Conservation (phyloP, 352 stramenopile species). For the Saprolegnia diclina region DNA sequence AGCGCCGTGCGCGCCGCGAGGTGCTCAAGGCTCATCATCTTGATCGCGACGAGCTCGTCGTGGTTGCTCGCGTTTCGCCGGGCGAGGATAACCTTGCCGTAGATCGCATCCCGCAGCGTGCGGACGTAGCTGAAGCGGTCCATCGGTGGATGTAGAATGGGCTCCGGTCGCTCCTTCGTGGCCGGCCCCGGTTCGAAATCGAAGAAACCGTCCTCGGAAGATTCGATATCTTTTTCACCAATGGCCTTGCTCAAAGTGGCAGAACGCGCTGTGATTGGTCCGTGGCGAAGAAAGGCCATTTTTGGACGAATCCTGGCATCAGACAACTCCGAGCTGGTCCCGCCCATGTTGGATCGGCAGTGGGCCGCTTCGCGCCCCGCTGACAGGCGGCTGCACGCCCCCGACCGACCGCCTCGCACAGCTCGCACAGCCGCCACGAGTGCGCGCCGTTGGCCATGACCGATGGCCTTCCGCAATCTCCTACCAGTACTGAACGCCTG, state of each 20-base stretch:
- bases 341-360: too few species aligned
- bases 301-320: too few species aligned
- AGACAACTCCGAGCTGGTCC: too few species aligned
- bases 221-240: conserved; percentile 8
- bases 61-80: conserved; percentile 31
- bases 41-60: conserved; percentile 44
- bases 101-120: conserved; percentile 47
- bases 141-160: conserved; percentile 30
- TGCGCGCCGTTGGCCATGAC: too few species aligned
- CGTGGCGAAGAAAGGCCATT: not conserved
- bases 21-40: conserved; percentile 60
- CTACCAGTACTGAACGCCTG: too few species aligned
- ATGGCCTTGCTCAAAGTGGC: not conserved
- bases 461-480: too few species aligned
- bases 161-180: not conserved
- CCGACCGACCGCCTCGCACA: too few species aligned
- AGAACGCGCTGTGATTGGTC: conserved; percentile 5
- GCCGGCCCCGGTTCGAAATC: not conserved
- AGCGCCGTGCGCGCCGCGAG: conserved; percentile 39
- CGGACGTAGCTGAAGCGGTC: conserved; percentile 43
- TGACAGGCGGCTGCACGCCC: too few species aligned
- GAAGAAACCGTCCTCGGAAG: conserved; percentile 3
- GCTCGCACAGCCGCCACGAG: too few species aligned
- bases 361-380: too few species aligned
- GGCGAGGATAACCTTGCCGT: conserved; percentile 44